Evolutionary conservation across 768 basidiomycete genomes (phyloP).

Genomic region (Ramaria rubella): DNA sequence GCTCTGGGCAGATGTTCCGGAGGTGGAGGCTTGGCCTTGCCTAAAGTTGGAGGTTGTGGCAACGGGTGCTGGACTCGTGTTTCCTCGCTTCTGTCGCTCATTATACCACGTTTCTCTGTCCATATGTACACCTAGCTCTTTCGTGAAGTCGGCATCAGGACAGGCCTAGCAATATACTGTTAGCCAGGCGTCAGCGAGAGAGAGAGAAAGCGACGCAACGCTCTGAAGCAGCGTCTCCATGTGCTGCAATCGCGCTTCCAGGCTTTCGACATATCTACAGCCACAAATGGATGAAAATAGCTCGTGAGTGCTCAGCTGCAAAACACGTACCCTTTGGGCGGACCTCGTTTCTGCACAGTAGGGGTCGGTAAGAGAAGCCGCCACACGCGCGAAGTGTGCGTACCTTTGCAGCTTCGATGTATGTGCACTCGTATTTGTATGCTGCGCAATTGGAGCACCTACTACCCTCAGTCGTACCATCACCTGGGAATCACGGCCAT

Average conservation of each 20-base stretch:
- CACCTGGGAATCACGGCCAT: constrained; percentile 44
- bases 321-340: constrained; percentile 20
- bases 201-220: constrained; percentile 19
- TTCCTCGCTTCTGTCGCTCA: constrained; percentile 12
- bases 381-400: constrained; percentile 10
- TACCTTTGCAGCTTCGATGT: constrained; percentile 64
- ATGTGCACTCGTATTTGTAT: constrained; percentile 55
- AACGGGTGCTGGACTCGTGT: constrained; percentile 25
- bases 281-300: too few relatives aligned
- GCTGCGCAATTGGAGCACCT: constrained; percentile 56
- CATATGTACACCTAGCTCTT: constrained; percentile 41
- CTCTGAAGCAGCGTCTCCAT: constrained; percentile 44
- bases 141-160: constrained; percentile 39
- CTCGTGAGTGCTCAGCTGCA: constrained; percentile 15
- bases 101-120: constrained; percentile 14
- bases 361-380: neutral
- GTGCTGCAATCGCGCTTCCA: constrained; percentile 48
- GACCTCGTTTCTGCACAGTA: constrained; percentile 42
- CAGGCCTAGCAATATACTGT: constrained; percentile 11
- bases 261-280: constrained; percentile 39
- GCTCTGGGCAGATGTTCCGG: constrained; percentile 12
- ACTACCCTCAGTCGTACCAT: constrained; percentile 16
- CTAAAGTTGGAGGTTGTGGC: constrained; percentile 13
- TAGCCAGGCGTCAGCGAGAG: constrained; percentile 15
- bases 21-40: constrained; percentile 19